Evolutionary conservation across 257 asterid genomes (phyloP).

Genomic region (Lycium barbarum): DNA sequence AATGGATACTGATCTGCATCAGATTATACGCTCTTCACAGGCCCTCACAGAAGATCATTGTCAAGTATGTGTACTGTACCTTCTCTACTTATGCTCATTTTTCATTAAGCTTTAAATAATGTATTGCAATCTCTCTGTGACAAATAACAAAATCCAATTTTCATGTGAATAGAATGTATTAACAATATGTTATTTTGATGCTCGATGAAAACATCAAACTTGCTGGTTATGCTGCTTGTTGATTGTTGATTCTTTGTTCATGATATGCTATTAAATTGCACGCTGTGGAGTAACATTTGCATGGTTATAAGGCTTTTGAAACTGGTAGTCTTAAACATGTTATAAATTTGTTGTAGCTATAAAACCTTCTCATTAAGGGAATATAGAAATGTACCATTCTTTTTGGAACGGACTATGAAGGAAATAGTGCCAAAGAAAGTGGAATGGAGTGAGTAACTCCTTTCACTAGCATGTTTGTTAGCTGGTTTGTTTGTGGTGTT

Average conservation of each 20-base stretch:
- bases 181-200: slow-evolving; percentile 12
- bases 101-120: background rate
- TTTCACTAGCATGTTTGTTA: background rate
- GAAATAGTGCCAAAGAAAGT: background rate
- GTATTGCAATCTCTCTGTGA: background rate
- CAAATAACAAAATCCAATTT: background rate
- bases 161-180: background rate
- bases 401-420: background rate
- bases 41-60: slow-evolving; percentile 86
- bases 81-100: background rate
- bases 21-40: slow-evolving; percentile 82
- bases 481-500: background rate
- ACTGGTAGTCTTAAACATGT: no score
- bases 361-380: background rate
- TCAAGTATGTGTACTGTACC: slow-evolving; percentile 56
- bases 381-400: background rate
- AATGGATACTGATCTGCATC: slow-evolving; percentile 93
- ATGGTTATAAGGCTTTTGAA: background rate
- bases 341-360: background rate
- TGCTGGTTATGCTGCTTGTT: background rate
- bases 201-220: background rate
- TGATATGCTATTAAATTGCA: background rate
- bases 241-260: background rate
- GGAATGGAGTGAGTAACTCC: background rate
- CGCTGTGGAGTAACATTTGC: background rate